Conservation (phyloP, 305 asterid genomes). For the Nicotiana rustica region DNA sequence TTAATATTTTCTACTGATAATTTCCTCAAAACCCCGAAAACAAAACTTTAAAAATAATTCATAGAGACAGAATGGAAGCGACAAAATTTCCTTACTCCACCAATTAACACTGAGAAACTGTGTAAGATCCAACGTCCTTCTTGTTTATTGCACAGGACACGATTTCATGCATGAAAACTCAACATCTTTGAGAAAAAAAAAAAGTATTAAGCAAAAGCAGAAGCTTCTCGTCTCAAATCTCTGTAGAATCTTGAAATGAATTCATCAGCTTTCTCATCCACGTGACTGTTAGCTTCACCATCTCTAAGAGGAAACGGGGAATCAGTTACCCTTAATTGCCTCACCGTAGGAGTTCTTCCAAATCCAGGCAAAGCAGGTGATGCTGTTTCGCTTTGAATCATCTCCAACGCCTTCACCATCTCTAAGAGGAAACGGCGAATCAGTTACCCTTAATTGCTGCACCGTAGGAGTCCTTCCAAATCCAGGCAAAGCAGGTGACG, state of each 20-base stretch:
- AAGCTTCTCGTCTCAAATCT: slow-evolving; percentile 36
- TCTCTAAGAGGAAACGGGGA: slow-evolving; percentile 50
- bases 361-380: slow-evolving; percentile 55
- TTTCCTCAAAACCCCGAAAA: not conserved
- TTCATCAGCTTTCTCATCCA: slow-evolving; percentile 48
- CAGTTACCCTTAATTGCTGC: slow-evolving; percentile 54
- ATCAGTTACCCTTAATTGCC: slow-evolving; percentile 54
- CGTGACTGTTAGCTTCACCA: slow-evolving; percentile 35
- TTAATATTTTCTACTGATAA: not conserved
- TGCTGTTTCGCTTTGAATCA: slow-evolving; percentile 42
- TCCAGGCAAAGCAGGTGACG: slow-evolving; percentile 52
- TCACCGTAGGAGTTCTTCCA: slow-evolving; percentile 47
- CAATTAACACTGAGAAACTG: no score
- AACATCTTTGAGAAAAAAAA: no score
- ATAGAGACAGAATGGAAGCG: no score
- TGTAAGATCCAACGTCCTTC: no score
- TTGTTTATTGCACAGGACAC: no score
- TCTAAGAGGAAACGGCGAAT: slow-evolving; percentile 50
- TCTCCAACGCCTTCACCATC: slow-evolving; percentile 41
- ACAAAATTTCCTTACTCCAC: no score
- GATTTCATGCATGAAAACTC: not conserved
- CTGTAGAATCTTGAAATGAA: slow-evolving; percentile 47
- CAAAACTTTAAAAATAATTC: not conserved
- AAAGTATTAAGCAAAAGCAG: not conserved
- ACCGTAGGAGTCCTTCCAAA: slow-evolving; percentile 50